Evolutionary conservation across 1,284 basidiomycete species (phyloP).

Genomic region (Sanghuangporus weigelae): DNA sequence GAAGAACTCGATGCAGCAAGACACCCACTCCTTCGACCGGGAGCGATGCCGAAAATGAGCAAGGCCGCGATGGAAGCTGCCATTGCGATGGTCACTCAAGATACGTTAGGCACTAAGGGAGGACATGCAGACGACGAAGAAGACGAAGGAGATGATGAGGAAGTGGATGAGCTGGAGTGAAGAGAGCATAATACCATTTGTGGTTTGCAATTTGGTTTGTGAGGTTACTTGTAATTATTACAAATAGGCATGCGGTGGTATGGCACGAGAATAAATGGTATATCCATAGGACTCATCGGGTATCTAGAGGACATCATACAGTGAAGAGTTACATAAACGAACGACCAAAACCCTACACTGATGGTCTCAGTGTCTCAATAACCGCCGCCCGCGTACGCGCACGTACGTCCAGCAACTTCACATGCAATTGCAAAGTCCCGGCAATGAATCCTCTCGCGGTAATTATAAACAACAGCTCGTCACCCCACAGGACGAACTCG

Average conservation of each 20-base stretch:
- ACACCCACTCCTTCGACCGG: constrained; percentile 60
- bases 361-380: constrained; percentile 15
- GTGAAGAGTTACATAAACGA: neutral
- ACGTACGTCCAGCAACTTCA: constrained; percentile 18
- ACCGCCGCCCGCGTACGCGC: constrained; percentile 17
- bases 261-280: neutral
- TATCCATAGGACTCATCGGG: neutral
- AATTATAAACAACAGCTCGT: constrained; percentile 19
- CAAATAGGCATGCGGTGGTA: neutral
- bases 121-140: constrained; percentile 31
- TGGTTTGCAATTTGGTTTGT: too few relatives aligned
- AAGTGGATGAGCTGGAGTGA: constrained; percentile 17
- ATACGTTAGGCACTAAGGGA: constrained; percentile 33
- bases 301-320: neutral
- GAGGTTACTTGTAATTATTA: neutral
- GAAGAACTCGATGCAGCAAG: constrained; percentile 46
- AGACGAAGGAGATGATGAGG: constrained; percentile 32
- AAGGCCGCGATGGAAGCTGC: constrained; percentile 60
- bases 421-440: constrained; percentile 18
- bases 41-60: constrained; percentile 64
- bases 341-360: neutral
- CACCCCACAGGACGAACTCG: constrained; percentile 19
- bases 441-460: constrained; percentile 17
- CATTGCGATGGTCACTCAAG: constrained; percentile 52
- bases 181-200: neutral